These are phyloP conservation scores for Cenococcum geophilum DNA, from an alignment of 495 filamentous ascomycete species.

Conservation along the genomic window DNA sequence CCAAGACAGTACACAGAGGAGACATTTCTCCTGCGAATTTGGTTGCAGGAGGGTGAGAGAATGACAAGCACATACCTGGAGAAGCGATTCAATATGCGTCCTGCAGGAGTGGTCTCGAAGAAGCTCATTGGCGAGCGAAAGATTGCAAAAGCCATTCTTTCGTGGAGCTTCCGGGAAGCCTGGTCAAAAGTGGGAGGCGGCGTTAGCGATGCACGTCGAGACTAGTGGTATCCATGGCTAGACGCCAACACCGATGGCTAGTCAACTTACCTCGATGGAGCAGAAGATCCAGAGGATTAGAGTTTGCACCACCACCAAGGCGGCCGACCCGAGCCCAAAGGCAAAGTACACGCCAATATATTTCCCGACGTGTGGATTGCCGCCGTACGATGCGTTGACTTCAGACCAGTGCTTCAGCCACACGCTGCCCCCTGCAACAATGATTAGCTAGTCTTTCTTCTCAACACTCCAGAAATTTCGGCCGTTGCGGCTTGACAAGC, in stretches of 20 bases:
- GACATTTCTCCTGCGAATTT: neutral
- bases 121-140: conserved; percentile 99
- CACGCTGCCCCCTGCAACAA: conserved; percentile 56
- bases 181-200: conserved; percentile 31
- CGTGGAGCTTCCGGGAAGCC: conserved; percentile 92
- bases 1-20: neutral
- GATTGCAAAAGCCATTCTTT: conserved; percentile 96
- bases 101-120: conserved; percentile 97
- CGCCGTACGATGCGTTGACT: conserved; percentile 56
- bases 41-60: neutral
- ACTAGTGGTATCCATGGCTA: neutral
- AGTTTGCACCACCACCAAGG: conserved; percentile 83
- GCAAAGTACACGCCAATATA: conserved; percentile 94
- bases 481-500: neutral
- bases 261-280: conserved; percentile 74
- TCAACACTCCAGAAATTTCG: neutral
- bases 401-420: conserved; percentile 96
- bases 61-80: conserved; percentile 57
- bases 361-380: conserved; percentile 71
- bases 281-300: conserved; percentile 98
- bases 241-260: neutral
- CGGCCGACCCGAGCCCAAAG: conserved; percentile 83
- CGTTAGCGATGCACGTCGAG: conserved; percentile 11
- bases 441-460: conserved; percentile 17
- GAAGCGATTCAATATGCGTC: conserved; percentile 93